Base-by-base conservation (phyloP, 371 early-diverging fungal species). In the Conidiobolus incongruus region DNA sequence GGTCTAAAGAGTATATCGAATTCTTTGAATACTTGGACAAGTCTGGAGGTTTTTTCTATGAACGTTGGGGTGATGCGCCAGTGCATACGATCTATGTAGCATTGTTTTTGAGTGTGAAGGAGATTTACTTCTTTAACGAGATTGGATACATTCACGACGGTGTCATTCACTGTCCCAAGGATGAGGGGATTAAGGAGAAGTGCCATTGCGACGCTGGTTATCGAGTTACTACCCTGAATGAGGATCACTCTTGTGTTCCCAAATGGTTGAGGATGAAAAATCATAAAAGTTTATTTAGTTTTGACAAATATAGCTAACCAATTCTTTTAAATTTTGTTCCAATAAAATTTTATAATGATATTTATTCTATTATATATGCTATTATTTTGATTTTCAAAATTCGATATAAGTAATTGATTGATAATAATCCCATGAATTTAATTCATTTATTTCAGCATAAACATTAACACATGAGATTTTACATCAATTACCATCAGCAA, bases 21-120 rank as follows among this genome's bases (percentile, higher is more conserved):
- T 88, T 66, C 49, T 94, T 95, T 56, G 66, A 85, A n/a, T 75
- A 67, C 47, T 55, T 95, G 22, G 93, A 95, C 49, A 59, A 56
- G 35, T 57, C 65, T 12, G 91, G 92, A 12, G 90, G 91, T 1
- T 94, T 91, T 66, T 92, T 81, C 52, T 92, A 89, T 52, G 91
- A 92, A 58, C 61, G 81, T 30, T 93, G 93, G 92, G 92, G 93
- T 6, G 94, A 92, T 65, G 94, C 93, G 12, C 93, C 94, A 11
- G 78, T 96, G 3, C 96, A 92, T 49, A 85, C 90, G 6, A 54
- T 96, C 12, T 91, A 85, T 0, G 84, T 77, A 0, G 81, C 81
- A 0, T 52, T 95, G 58, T 63, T 87, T 60, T 53, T 94, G 12
- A 62, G 65, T 19, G 71, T 67, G 47, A 56, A 61, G 32, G 70